A percentile compares a stretch with the other conserved stretches of the same genome.
phyloP scores from a whole-genome alignment of 768 basidiomycete genomes.

The Boletus rubescentipes region DNA sequence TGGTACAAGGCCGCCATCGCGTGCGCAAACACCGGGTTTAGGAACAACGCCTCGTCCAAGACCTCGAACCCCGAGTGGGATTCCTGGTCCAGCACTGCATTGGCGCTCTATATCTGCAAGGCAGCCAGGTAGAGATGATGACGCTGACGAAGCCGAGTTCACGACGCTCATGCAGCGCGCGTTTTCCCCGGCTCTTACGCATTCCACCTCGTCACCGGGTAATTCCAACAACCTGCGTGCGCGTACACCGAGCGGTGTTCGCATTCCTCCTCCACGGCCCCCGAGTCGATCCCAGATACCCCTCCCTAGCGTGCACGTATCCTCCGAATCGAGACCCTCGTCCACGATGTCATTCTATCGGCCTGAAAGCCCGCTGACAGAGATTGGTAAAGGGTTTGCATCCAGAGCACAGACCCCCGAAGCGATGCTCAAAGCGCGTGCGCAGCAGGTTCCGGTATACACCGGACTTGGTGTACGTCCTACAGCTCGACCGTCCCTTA shows the following conservation, averaged over 20 bases:
- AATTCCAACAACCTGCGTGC: slow-evolving; percentile 25
- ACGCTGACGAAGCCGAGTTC: slow-evolving; percentile 44
- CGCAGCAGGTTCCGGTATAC: slow-evolving; percentile 57
- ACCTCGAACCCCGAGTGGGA: slow-evolving; percentile 77
- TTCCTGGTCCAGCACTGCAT: slow-evolving; percentile 61
- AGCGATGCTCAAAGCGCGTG: slow-evolving; percentile 54
- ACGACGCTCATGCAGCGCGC: slow-evolving; percentile 55
- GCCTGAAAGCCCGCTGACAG: slow-evolving; percentile 51
- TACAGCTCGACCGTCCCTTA: slow-evolving; percentile 38
- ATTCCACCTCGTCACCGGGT: slow-evolving; percentile 46
- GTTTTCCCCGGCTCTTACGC: slow-evolving; percentile 55
- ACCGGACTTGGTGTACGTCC: slow-evolving; percentile 41
- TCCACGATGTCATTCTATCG: slow-evolving; percentile 70
- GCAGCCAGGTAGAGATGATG: slow-evolving; percentile 45
- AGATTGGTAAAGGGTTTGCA: slow-evolving; percentile 32
- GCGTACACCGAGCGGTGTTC: slow-evolving; percentile 41
- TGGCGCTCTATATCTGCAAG: slow-evolving; percentile 49
- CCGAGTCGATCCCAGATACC: slow-evolving; percentile 86
- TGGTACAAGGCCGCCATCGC: slow-evolving; percentile 45
- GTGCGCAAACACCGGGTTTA: slow-evolving; percentile 54
- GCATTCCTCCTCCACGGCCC: slow-evolving; percentile 61
- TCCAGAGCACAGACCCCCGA: slow-evolving; percentile 72
- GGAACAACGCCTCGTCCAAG: slow-evolving; percentile 61
- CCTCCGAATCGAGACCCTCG: slow-evolving; percentile 66
- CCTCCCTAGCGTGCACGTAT: slow-evolving; percentile 69